Percentiles rank a stretch among this genome's conserved stretches.
Conservation (phyloP, 768 basidiomycete species). For the Lyophyllum shimeji region DNA sequence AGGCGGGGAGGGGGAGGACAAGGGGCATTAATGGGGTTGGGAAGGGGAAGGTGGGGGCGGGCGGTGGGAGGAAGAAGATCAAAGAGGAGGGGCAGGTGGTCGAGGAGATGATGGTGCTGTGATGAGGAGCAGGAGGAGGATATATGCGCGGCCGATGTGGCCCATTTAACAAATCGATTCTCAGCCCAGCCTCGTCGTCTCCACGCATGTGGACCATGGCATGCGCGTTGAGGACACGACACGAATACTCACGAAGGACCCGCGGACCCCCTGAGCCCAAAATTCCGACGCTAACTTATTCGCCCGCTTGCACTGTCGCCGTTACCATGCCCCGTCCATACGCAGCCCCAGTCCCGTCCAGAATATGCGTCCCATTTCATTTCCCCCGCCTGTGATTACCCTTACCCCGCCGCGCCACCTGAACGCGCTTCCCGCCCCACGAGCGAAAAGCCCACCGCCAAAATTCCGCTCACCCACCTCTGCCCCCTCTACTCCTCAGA, state of each 20-base stretch:
- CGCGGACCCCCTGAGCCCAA: background rate
- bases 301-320: background rate
- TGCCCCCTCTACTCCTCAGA: background rate
- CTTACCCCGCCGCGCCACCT: too few species aligned
- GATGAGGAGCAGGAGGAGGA: background rate
- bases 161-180: background rate
- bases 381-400: too few species aligned
- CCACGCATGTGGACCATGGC: too few species aligned
- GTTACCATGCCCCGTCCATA: background rate
- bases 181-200: too few species aligned
- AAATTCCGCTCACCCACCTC: background rate
- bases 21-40: constrained; percentile 17
- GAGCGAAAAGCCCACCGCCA: background rate
- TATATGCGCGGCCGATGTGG: background rate
- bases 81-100: constrained; percentile 15
- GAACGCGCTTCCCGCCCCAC: too few species aligned
- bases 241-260: background rate
- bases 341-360: background rate
- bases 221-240: background rate
- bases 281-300: background rate
- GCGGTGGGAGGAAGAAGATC: constrained; percentile 8
- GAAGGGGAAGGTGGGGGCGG: constrained; percentile 7
- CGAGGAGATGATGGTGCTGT: constrained; percentile 26
- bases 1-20: constrained; percentile 1
- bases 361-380: background rate